Conservation (phyloP, 108 stramenopile species). For the Cyclotella distinguenda region DNA sequence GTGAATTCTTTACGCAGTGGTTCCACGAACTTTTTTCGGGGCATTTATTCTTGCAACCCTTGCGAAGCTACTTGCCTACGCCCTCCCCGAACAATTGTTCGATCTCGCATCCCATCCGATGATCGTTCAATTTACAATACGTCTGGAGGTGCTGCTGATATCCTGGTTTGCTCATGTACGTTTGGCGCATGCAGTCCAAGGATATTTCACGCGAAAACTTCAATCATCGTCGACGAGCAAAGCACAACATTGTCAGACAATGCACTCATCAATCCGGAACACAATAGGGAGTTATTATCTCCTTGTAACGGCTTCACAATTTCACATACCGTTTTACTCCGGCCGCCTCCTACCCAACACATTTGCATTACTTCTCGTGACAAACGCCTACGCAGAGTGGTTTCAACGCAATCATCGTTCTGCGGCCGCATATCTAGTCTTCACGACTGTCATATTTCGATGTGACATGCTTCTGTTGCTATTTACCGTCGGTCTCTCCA, state of each 20-base stretch:
- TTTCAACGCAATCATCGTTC: conserved; percentile 38
- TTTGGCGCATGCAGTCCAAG: conserved; percentile 50
- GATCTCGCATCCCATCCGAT: conserved; percentile 57
- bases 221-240: conserved; percentile 3
- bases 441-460: conserved; percentile 88
- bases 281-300: conserved; percentile 55
- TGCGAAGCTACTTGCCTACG: conserved; percentile 42
- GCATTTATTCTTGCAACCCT: conserved; percentile 56
- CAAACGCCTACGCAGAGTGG: conserved; percentile 76
- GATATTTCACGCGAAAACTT: conserved; percentile 15
- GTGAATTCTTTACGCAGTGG: conserved; percentile 45
- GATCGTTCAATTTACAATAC: conserved; percentile 64
- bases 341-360: conserved; percentile 95
- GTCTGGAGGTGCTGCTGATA: conserved; percentile 54
- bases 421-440: conserved; percentile 60
- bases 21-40: conserved; percentile 80
- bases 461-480: conserved; percentile 92
- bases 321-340: conserved; percentile 96
- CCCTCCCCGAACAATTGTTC: conserved; percentile 38
- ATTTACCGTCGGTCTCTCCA: conserved; percentile 71
- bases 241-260: conserved; percentile 17
- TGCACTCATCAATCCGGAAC: conserved; percentile 1
- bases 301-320: conserved; percentile 80
- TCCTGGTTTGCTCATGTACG: conserved; percentile 60
- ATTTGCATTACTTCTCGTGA: conserved; percentile 82